Evolutionary conservation across 2,329 filamentous ascomycete genomes (phyloP), one percentile per base, ranked within the genome.

Genomic region (Cordyceps fumosorosea): DNA sequence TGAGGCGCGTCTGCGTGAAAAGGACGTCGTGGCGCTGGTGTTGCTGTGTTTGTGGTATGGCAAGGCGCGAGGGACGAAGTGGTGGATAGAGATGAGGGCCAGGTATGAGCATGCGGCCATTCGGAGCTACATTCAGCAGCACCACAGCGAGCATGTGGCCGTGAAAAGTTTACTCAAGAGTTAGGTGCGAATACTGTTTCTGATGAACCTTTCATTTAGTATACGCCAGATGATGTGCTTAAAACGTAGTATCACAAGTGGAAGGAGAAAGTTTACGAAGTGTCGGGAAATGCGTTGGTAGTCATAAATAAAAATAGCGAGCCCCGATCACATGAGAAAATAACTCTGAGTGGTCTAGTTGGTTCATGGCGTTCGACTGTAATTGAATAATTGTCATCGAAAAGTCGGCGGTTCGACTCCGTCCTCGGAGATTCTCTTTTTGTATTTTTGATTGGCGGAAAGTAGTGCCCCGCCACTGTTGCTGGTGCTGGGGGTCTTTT

Each of bases 361-460:
- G 68, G 68, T 67, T 69, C 63, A 69, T 69, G 68, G 68, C 68
- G 67, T 69, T 64, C 62, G 68, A 64, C 68, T 69, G 68, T 69
- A 69, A 69, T 63, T 62, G 66, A 48, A 51, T 40, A 62, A 63
- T 65, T 65, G 62, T 66, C 63, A 69, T 64, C 68, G 62, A 64
- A 69, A 69, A 64, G 68, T 69, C 68, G 67, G 66, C 67, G 68
- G 68, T 69, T 69, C 67, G 68, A 69, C 63, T 69, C 67, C 68
- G 66, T 68, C 68, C 67, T 65, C 67, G 64, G 68, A 69, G 67
- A 69, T 59, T 66, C 34, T 66, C 63, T 64, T 66, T 65, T 63
- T 63, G 12, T 34, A 56, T 65, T 62, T 64, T 47, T 47, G 5
- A 37, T 37, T 37, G 34, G 34, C 11, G 34, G 34, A 14, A 14